Percentiles rank a stretch among this genome's conserved stretches.
phyloP scores from a whole-genome alignment of 805 yeast genomes.

The Isabelozyma rhagii region DNA sequence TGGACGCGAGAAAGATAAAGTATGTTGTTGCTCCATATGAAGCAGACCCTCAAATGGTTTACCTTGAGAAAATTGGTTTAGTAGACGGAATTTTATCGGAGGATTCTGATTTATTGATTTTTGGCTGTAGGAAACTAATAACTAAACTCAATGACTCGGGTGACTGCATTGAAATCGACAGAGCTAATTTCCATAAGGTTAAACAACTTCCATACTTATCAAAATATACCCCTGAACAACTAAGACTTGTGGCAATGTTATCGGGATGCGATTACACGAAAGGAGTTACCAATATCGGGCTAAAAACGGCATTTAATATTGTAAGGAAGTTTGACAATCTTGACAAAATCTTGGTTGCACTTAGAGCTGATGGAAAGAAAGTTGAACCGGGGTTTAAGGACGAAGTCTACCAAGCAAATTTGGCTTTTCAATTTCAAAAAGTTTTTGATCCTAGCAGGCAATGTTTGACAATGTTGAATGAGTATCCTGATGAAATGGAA shows the following conservation, averaged over 20 bases:
- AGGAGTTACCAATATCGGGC: conserved; percentile 80
- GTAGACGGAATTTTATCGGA: conserved; percentile 89
- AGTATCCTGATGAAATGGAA: conserved; percentile 43
- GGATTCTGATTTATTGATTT: conserved; percentile 87
- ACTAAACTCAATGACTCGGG: conserved; percentile 82
- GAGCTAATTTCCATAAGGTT: conserved; percentile 51
- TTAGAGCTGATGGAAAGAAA: conserved; percentile 59
- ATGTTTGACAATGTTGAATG: conserved; percentile 55
- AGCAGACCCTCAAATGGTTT: conserved; percentile 97
- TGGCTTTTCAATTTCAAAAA: conserved; percentile 81
- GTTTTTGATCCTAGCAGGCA: conserved; percentile 68
- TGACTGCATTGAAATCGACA: conserved; percentile 64
- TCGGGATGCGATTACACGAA: conserved; percentile 97
- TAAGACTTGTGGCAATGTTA: conserved; percentile 75
- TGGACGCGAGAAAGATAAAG: conserved; percentile 54
- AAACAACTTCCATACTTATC: conserved; percentile 49
- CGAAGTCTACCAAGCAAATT: conserved; percentile 63
- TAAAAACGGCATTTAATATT: conserved; percentile 66
- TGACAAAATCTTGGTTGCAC: conserved; percentile 53
- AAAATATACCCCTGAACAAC: conserved; percentile 50
- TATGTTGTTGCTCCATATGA: conserved; percentile 96
- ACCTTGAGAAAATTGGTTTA: conserved; percentile 66
- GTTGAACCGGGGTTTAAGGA: conserved; percentile 57
- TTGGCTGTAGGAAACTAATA: conserved; percentile 74
- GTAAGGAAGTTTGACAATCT: conserved; percentile 50